phyloP scores from a whole-genome alignment of 169 alveolate genomes.

The Theileria annulata region DNA sequence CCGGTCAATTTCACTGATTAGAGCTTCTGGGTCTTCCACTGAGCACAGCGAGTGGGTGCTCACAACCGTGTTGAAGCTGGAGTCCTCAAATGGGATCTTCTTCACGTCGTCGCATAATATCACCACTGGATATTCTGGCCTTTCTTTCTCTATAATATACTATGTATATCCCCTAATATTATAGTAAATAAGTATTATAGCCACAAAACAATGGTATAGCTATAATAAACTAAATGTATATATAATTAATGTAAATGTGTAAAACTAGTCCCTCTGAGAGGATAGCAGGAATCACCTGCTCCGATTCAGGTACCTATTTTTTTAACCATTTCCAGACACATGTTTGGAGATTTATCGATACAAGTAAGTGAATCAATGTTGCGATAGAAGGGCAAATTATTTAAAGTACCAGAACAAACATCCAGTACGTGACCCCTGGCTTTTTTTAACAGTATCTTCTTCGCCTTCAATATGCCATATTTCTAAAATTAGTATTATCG shows the following conservation, averaged over 20 bases:
- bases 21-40: conserved; percentile 68
- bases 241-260: not conserved
- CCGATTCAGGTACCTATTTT: conserved; percentile 54
- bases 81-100: conserved; percentile 57
- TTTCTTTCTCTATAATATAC: conserved; percentile 36
- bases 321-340: conserved; percentile 74
- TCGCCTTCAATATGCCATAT: conserved; percentile 37
- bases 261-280: not conserved
- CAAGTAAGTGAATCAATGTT: conserved; percentile 70
- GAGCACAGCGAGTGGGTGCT: conserved; percentile 77
- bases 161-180: not conserved
- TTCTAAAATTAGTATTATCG: conserved; percentile 7
- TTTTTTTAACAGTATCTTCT: conserved; percentile 56
- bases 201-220: conserved; percentile 3
- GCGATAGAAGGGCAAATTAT: conserved; percentile 62
- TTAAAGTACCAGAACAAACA: conserved; percentile 76
- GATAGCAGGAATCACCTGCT: not conserved
- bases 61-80: conserved; percentile 73
- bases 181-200: not conserved
- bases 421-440: conserved; percentile 78
- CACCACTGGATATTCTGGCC: conserved; percentile 75
- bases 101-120: conserved; percentile 70
- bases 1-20: conserved; percentile 62
- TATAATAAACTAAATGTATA: not conserved
- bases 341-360: conserved; percentile 70